Evolutionary conservation across 2,329 filamentous ascomycete genomes (phyloP), one percentile per base, ranked within the genome.

Genomic region (Cephalotrichum gorgonifer): DNA sequence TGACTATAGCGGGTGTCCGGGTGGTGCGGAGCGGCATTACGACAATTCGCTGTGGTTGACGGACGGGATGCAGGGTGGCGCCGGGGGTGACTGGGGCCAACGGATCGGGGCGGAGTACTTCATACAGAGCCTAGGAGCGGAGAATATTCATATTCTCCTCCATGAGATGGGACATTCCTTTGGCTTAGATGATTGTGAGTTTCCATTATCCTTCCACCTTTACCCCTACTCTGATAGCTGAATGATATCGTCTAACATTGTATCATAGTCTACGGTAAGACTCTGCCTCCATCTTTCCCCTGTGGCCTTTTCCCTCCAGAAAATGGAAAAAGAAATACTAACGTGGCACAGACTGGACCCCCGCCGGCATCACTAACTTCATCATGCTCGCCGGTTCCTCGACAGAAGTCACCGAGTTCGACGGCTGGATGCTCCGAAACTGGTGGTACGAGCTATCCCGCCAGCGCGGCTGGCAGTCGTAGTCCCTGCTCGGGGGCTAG

Each of bases 41-140:
- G 67, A 72, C 53, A 59, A 69, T 55, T 68, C 64, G 5, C 63
- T 74, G 43, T 73, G 71, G 71, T 61, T 74, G n/a, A 72, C 70
- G 0, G 66, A 68, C 23, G 70, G 69, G 6, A 62, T 73, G 52
- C 20, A 52, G 3, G 70, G 71, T 26, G 70, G 70, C 50, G 63
- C 67, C 1, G 70, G 70, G 43, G 69, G 69, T 43, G 68, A 73
- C 50, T 73, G 70, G 70, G 69, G 70, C n/a, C 67, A 73, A 54
- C 58, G 67, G 4, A 59, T 72, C 22, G 69, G 64, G 2, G 61
- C 59, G 7, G 68, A 72, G 51, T 71, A 71, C 55, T 70, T 72
- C 53, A 59, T 72, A 57, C 47, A 58, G 20, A 58, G 59, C 12
- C 46, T 73, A 2, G 58, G 62, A 17, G 49, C 58, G 9, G 60